Conservation (phyloP, 306 rosid genomes). For the Rubus idaeus region DNA sequence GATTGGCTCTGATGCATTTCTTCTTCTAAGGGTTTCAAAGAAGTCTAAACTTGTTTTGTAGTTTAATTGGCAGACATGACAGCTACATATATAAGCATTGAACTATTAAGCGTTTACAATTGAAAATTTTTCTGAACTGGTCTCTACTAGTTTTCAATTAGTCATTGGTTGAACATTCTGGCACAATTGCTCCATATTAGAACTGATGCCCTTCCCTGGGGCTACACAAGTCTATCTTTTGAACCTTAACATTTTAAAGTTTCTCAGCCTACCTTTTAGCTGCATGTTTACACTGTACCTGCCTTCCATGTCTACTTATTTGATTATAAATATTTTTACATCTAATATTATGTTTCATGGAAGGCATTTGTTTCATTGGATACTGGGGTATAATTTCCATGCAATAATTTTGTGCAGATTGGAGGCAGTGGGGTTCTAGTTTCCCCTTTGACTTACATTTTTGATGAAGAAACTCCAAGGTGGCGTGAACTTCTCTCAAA, state of each 20-base stretch:
- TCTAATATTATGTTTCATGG: not conserved
- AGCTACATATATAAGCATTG: not conserved
- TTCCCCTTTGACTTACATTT: conserved; percentile 93
- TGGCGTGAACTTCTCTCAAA: conserved; percentile 73
- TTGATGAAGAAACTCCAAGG: conserved; percentile 96
- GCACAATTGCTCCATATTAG: not conserved
- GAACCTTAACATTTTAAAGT: not conserved
- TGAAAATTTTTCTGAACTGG: not conserved
- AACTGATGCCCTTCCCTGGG: not conserved
- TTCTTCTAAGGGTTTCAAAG: not conserved
- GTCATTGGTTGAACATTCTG: not conserved
- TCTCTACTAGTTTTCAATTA: not conserved
- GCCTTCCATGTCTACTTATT: not conserved
- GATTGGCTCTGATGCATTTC: not conserved
- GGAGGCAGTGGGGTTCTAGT: conserved; percentile 98
- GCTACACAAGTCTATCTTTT: not conserved
- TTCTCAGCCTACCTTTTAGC: not conserved
- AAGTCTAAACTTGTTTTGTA: not conserved
- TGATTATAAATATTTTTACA: not conserved
- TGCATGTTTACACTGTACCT: not conserved
- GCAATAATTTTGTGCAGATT: conserved; percentile 51
- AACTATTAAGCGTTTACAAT: not conserved
- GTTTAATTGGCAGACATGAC: not conserved
- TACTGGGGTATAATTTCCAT: not conserved
- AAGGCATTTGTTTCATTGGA: not conserved